These are phyloP conservation scores for Cryptosporidium sp. DNA, from an alignment of 169 alveolate genomes.

Conservation along the genomic window DNA sequence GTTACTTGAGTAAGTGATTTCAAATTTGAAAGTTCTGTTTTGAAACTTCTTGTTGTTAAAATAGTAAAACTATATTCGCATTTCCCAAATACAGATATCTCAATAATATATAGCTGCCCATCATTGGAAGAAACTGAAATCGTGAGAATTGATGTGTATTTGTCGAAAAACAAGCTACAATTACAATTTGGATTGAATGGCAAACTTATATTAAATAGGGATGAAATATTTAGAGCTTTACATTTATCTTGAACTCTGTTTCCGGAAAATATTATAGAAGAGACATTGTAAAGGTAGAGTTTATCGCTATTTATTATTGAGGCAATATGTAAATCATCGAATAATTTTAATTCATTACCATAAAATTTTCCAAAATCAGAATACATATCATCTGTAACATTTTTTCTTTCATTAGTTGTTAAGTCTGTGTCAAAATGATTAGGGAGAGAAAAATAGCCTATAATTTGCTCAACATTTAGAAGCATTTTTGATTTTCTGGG, in stretches of 20 bases:
- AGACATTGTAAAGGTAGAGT: conserved; percentile 8
- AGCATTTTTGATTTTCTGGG: neutral
- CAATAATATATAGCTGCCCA: conserved; percentile 17
- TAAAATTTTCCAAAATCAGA: neutral
- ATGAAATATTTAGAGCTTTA: neutral
- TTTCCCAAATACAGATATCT: neutral
- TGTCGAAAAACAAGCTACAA: conserved; percentile 20
- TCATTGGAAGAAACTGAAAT: conserved; percentile 24
- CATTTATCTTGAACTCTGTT: neutral
- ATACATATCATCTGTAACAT: neutral
- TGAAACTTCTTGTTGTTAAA: neutral
- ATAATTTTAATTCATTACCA: conserved; percentile 21
- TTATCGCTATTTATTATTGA: neutral
- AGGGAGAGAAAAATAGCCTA: conserved; percentile 42
- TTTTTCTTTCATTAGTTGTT: neutral
- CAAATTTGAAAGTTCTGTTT: conserved; percentile 14
- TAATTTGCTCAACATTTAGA: conserved; percentile 29
- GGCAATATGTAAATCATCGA: conserved; percentile 42
- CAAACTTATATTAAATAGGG: conserved; percentile 25
- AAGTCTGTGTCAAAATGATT: conserved; percentile 1
- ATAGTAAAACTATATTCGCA: neutral
- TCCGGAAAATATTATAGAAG: neutral
- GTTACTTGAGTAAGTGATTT: conserved; percentile 6
- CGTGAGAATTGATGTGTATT: conserved; percentile 12
- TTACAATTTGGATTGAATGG: conserved; percentile 31